phyloP scores from a whole-genome alignment of 1,284 basidiomycete species.

The Puccinia brachypodii region DNA sequence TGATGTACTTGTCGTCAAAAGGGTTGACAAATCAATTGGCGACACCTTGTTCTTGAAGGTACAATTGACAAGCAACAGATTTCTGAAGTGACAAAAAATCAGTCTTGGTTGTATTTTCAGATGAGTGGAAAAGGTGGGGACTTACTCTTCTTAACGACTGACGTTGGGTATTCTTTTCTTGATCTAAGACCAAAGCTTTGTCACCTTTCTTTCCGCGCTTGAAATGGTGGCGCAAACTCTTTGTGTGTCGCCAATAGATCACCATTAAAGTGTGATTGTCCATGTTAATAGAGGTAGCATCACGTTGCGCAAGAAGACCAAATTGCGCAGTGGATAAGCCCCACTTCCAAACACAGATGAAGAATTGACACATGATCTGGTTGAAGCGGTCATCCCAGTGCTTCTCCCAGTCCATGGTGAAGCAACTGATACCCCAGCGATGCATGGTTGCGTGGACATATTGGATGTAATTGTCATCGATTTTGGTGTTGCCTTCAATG shows the following conservation, averaged over 20 bases:
- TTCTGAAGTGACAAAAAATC: background rate
- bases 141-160: slow-evolving; percentile 27
- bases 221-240: slow-evolving; percentile 15
- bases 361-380: slow-evolving; percentile 40
- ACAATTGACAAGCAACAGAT: slow-evolving; percentile 28
- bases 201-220: slow-evolving; percentile 19
- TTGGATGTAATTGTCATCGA: slow-evolving; percentile 35
- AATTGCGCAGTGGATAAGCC: slow-evolving; percentile 4
- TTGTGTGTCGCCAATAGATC: slow-evolving; percentile 30
- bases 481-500: slow-evolving; percentile 23
- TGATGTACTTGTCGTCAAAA: slow-evolving; percentile 27
- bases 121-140: background rate
- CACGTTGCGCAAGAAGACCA: slow-evolving; percentile 17
- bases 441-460: slow-evolving; percentile 43
- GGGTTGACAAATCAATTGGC: background rate
- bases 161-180: slow-evolving; percentile 21
- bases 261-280: slow-evolving; percentile 27
- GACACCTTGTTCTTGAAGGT: slow-evolving; percentile 41
- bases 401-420: slow-evolving; percentile 41
- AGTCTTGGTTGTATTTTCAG: background rate
- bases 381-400: slow-evolving; percentile 25
- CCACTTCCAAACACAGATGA: slow-evolving; percentile 44
- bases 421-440: slow-evolving; percentile 28
- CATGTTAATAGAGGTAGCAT: slow-evolving; percentile 8
- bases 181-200: background rate